These are phyloP conservation scores for Penicillium waksmanii DNA, from an alignment of 495 filamentous ascomycete genomes.

Conservation along the genomic window DNA sequence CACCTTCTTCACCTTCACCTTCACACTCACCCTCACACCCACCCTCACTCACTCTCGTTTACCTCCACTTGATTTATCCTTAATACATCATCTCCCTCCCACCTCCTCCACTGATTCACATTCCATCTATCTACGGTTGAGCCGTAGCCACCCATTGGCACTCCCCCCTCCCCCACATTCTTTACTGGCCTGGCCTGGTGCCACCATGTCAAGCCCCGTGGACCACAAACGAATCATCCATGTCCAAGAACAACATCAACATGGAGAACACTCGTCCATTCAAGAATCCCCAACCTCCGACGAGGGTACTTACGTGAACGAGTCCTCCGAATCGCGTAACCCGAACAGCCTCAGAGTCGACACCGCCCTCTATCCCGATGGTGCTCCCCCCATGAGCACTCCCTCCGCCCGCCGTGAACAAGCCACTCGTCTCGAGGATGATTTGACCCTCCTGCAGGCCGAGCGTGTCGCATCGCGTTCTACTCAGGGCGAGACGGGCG, in stretches of 20 bases:
- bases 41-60: not conserved
- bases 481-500: slow-evolving; percentile 47
- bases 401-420: slow-evolving; percentile 65
- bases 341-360: slow-evolving; percentile 39
- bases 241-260: slow-evolving; percentile 26
- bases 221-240: slow-evolving; percentile 31
- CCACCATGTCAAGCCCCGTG: slow-evolving; percentile 58
- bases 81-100: not conserved
- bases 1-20: not conserved
- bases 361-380: slow-evolving; percentile 33
- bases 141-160: slow-evolving; percentile 11
- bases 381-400: slow-evolving; percentile 38
- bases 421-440: slow-evolving; percentile 76
- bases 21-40: not conserved
- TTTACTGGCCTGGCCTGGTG: slow-evolving; percentile 41
- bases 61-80: not conserved
- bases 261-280: slow-evolving; percentile 20
- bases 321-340: slow-evolving; percentile 24
- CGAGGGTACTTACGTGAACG: slow-evolving; percentile 41
- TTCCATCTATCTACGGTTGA: slow-evolving; percentile 13
- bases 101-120: not conserved
- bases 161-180: slow-evolving; percentile 17
- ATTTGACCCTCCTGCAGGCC: slow-evolving; percentile 79
- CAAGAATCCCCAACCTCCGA: slow-evolving; percentile 43
- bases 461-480: slow-evolving; percentile 71